Base-by-base conservation (phyloP, 1,284 basidiomycete species). In the Ustilago sp. region DNA sequence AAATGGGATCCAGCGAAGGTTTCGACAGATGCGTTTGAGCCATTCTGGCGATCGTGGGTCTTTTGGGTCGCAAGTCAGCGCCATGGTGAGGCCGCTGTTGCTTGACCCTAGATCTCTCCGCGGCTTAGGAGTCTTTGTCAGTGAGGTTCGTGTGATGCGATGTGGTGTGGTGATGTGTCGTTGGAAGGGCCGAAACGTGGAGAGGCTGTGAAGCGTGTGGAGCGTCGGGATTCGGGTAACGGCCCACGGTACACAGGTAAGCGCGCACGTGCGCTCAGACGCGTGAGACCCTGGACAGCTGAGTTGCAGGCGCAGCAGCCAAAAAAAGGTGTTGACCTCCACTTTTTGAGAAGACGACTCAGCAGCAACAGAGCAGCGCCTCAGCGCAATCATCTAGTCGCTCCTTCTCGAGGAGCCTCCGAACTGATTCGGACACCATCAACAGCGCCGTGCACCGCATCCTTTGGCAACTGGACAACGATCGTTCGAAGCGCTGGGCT, bases 11-110 rank as follows among this genome's bases (percentile, higher is more conserved):
- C 71, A 74, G 54, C 65, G 65, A 6, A 71, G 52, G 41, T 80
- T 74, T 13, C 65, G 59, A 36, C 71, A 68, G 47, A 69, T 35
- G 15, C 53, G 41, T 31, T 61, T 59, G 58, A 74, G 62, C 45
- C 53, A 65, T 12, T 23, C 38, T 23, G 75, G 61, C 3, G 75
- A 53, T 23, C 61, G 57, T 8, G 75, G 75, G 34, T 70, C 53
- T n/a, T 74, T 67, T 17, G 75, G 64, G 35, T 77, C 71, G 71
- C 75, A 77, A 47, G 63, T 77, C 41, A 77, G 57, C n/a, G 55
- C 41, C 70, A 77, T 74, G n/a, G 32, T 63, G 55, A 8, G 38
- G 39, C 35, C 45, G 32, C n/a, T 45, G n/a, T 35, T 50, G 51
- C 32, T 23, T 19, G 51, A 36, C 35, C 32, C 19, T n/a, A 38